Base-by-base conservation (phyloP, 305 asterid genomes). In the Solanum hybrid region DNA sequence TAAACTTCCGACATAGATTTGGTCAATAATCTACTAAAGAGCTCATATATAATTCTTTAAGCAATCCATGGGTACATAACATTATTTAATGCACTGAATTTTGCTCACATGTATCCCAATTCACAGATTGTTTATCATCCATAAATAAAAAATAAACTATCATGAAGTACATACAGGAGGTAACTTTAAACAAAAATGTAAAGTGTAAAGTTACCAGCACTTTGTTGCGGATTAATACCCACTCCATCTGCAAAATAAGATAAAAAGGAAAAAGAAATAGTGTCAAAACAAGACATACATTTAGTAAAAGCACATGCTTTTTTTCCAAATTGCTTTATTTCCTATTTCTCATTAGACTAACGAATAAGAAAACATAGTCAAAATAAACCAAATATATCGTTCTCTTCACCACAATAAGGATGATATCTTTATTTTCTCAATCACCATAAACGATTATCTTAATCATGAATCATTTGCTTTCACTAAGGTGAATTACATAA, bases 191-290 rank as follows among this genome's bases (percentile, higher is more conserved):
- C 37, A 29, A 37, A 20, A 24, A 39, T 75, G 37, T 42, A 67
- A 26, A 86, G 89, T 13, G 76, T 46, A 24, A 87, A 89, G 89
- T 74, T 94, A 97, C 99, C 98, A 94, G 99, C 98, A 93, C 98
- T 97, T 91, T 97, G 99, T 74, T 97, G 97, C 87, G 98, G 98
- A 92, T 94, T 97, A 91, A 97, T 97, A 91, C 98, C 99, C 83
- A 97, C 98, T 87, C 99, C 99, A 95, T 96, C 98, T 97, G 96
- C 92, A 92, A 85, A 92, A 89, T 86, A 92, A 89, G 84, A 69
- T 89, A 12, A 78, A 78, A 67, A 33, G 24, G 22, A 79, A 34
- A 67, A 81, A 90, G 82, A 39, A 61, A 14, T 46, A 46, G 64
- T 88, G 80, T 10, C 89, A 91, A n/a, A 86, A 92, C 69, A 75